Conservation (phyloP, 768 basidiomycete species). For the Kwoniella bestiolae region DNA sequence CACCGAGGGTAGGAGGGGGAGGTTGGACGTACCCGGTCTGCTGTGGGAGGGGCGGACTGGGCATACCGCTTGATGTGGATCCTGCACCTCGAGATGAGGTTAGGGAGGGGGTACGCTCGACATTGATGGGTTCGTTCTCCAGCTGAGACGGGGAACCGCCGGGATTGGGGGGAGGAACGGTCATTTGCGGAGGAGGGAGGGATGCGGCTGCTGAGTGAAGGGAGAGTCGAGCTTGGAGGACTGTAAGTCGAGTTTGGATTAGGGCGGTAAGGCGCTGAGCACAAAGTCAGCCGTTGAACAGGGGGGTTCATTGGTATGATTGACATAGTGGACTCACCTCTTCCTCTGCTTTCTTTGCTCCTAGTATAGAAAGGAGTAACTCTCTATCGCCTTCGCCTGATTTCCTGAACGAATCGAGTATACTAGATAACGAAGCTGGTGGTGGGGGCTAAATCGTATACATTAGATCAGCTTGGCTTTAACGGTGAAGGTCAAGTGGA, state of each 20-base stretch:
- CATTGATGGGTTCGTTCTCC: not conserved
- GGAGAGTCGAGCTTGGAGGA: constrained; percentile 53
- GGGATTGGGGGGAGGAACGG: not conserved
- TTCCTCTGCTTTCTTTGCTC: constrained; percentile 90
- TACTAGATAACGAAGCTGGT: constrained; percentile 81
- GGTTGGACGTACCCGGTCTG: constrained; percentile 10
- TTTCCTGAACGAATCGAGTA: constrained; percentile 78
- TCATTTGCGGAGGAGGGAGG: not conserved
- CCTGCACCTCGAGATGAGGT: constrained; percentile 24
- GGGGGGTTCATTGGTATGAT: no score
- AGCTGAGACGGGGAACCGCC: not conserved
- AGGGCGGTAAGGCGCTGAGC: constrained; percentile 51
- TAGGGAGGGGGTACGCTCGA: constrained; percentile 20
- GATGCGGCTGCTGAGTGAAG: constrained; percentile 47
- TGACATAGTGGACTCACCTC: constrained; percentile 64
- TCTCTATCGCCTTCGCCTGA: constrained; percentile 92
- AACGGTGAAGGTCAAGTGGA: no score
- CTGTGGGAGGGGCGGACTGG: constrained; percentile 11
- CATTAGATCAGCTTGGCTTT: constrained; percentile 11
- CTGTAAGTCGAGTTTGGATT: constrained; percentile 53
- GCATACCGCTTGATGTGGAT: constrained; percentile 16
- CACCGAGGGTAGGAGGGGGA: constrained; percentile 1
- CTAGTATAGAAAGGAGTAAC: constrained; percentile 85
- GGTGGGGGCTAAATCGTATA: constrained; percentile 60
- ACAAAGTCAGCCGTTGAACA: no score